Base-by-base conservation (phyloP, 2,329 filamentous ascomycete species). In the Clonostachys byssicola region DNA sequence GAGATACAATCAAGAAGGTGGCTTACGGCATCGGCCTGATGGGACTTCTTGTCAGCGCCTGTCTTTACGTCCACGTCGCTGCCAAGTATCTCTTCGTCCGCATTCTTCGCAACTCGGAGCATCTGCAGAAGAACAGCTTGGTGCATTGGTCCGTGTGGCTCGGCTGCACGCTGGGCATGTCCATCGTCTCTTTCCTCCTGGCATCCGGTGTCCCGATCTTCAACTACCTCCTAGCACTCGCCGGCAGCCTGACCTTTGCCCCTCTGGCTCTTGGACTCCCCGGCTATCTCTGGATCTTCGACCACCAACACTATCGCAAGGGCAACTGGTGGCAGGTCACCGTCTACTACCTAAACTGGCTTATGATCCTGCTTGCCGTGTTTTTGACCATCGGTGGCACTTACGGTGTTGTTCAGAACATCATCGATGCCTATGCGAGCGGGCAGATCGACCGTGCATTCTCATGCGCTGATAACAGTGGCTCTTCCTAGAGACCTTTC, bases 11-110 rank as follows among this genome's bases (percentile, higher is more conserved):
- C 53, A 84, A 85, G 64, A 83, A 80, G 59, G 70, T 84, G 1
- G 64, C 78, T 0, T 86, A 85, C 53, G 82, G 81, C 4, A 67
- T 85, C 41, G 81, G 72, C 4, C 58, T 84, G 9, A 64, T 75
- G 5, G 78, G 78, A 2, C 65, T 85, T 33, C 48, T 62, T 9
- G 55, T 62, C 12, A 62, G 60, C 30, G 61, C 59, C 3, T 61
- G 62, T 41, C 51, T 67, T 12, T 67, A 63, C 50, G 53, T 63
- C 14, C 66, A 70, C n/a, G 61, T 66, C 5, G 62, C 66, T 3
- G 63, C 67, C 44, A 71, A 70, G 53, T 69, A 69, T 45, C 48
- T 69, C 6, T 70, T 71, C 34, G 66, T 71, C 9, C 64, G 67
- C 1, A 54, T 68, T 4, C 57, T 71, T 5, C 62, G 67, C 16